Evolutionary conservation across 257 asterid species (phyloP), one percentile per base, ranked within the genome.

Genomic region (Parsonsia alboflavescens): DNA sequence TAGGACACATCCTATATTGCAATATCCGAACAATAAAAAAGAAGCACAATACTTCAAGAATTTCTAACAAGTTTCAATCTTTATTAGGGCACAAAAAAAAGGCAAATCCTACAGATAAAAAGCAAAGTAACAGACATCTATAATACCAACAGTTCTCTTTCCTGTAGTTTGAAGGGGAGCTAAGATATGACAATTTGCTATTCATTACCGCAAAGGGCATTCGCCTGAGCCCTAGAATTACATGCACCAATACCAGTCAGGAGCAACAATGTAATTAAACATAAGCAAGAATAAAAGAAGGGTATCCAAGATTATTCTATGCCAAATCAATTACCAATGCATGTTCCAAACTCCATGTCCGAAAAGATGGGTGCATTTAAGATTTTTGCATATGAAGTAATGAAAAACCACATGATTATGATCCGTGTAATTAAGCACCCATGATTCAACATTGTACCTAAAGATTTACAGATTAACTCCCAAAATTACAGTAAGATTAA

Each of bases 391-490:
- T 19, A 8, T 0, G 8, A 39, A 30, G 69, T 36, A 36, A 2
- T 9, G 11, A 26, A 3, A 45, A 26, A 54, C 22, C 33, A 66
- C 41, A 22, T 36, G 39, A 69, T 59, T 72, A 6, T 13, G 45
- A 62, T 63, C 12, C 7, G 45, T 65, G 70, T 39, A 76, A 70
- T 45, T 36, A 22, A 76, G 52, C 5, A 48, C 21, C 28, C 59
- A 44, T 42, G 46, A 64, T 19, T 17, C 6, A 62, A 56, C 49
- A 44, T 68, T n/a, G 28, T 58, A 17, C 46, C 33, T 72, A 39
- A 17, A 42, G 28, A 66, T 65, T 42, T 8, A 75, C 79, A 76
- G 21, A 70, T 39, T 28, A 50, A 62, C 42, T 41, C 68, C 28
- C 73, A 62, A 62, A 36, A 42, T 52, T 62, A 77, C 61, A 13